A percentile compares a stretch with the other conserved stretches of the same genome.
These are phyloP conservation scores for Stylosanthes scabra DNA, from an alignment of 331 rosid genomes.

Conservation along the genomic window DNA sequence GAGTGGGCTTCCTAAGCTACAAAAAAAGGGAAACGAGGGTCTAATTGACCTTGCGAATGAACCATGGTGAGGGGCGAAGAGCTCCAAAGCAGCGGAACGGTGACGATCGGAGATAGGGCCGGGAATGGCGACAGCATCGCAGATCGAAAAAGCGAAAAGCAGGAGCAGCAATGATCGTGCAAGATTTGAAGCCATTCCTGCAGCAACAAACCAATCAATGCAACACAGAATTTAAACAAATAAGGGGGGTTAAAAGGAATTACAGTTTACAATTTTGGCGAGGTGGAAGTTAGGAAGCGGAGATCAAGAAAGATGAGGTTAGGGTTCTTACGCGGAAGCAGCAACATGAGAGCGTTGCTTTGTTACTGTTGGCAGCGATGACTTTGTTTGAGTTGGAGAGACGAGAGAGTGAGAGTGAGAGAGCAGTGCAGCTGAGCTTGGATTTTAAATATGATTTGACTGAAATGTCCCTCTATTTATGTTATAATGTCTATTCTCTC, in stretches of 20 bases:
- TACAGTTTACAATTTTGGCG: neutral
- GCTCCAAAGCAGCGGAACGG: constrained; percentile 74
- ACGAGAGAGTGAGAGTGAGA: constrained; percentile 4
- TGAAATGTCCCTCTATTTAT: neutral
- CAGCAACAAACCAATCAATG: constrained; percentile 41
- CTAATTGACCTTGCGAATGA: constrained; percentile 66
- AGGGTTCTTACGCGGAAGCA: constrained; percentile 30
- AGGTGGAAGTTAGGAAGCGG: constrained; percentile 29
- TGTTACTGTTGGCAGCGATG: neutral
- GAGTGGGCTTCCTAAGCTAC: neutral
- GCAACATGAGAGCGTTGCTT: neutral
- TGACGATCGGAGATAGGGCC: constrained; percentile 75
- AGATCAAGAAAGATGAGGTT: constrained; percentile 37
- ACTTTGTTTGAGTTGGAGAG: neutral
- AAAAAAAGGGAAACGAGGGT: constrained; percentile 17
- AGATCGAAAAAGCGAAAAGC: constrained; percentile 55
- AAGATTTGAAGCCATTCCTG: constrained; percentile 75
- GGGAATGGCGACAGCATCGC: constrained; percentile 57
- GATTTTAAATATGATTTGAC: neutral
- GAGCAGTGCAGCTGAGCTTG: constrained; percentile 7
- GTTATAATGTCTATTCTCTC: neutral
- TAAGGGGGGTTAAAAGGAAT: too few species aligned
- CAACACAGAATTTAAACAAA: constrained; percentile 35
- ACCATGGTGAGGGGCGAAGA: constrained; percentile 60
- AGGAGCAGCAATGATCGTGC: constrained; percentile 62